Evolutionary conservation across 176 grass and related monocot genomes (phyloP).

Genomic region (maize (Zea mays)): DNA sequence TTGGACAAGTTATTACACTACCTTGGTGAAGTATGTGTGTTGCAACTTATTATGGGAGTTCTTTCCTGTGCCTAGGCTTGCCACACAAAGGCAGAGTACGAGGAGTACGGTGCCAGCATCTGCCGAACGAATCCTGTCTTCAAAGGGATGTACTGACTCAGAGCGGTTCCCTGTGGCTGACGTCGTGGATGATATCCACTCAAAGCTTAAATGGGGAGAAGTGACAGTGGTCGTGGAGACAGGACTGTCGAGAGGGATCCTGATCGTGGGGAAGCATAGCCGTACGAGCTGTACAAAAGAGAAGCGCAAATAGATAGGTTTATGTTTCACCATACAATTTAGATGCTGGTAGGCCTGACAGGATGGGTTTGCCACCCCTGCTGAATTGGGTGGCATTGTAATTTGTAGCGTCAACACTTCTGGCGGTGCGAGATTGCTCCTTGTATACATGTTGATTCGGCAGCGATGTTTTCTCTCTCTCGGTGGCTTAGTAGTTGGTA

Average conservation of each 20-base stretch:
- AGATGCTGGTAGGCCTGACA: constrained; percentile 5
- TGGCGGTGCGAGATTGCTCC: background rate
- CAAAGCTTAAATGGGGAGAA: background rate
- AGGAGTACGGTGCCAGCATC: constrained; percentile 94
- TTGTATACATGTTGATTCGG: constrained; percentile 18
- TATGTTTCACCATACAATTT: constrained; percentile 7
- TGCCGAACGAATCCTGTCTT: constrained; percentile 92
- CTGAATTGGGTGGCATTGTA: constrained; percentile 14
- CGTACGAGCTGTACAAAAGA: constrained; percentile 34
- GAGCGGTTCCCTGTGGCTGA: background rate
- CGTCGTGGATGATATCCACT: background rate
- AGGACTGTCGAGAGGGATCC: background rate
- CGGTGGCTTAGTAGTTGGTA: too few species aligned
- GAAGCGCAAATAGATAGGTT: constrained; percentile 34
- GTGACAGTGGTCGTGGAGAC: background rate
- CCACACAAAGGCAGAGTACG: constrained; percentile 98
- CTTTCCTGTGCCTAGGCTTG: constrained; percentile 59
- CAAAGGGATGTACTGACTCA: constrained; percentile 88
- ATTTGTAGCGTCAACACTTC: constrained; percentile 15
- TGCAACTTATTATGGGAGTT: background rate
- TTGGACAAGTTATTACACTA: background rate
- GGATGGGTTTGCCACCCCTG: background rate
- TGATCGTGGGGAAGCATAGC: constrained; percentile 1
- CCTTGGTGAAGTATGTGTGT: background rate
- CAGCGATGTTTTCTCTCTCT: background rate